Base-by-base conservation (phyloP, 495 filamentous ascomycete genomes). In the Xylaria grammica region DNA sequence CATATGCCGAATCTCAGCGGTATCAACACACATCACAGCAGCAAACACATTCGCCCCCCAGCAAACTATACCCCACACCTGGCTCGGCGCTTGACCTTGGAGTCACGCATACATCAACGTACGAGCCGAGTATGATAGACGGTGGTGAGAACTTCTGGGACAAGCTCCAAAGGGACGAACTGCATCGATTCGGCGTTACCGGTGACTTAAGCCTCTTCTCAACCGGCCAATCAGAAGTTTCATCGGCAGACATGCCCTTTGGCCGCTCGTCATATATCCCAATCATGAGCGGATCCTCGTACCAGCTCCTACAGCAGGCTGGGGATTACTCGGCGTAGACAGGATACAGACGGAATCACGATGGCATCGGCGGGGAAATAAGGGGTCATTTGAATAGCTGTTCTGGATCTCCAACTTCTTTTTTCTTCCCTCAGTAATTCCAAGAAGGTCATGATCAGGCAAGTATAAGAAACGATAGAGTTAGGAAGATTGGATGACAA, bases 181-280 rank as follows among this genome's bases (percentile, higher is more conserved):
- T 60, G 15, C 76, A 64, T 69, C 74, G 78, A 30, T 67, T 65
- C 54, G 70, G 60, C 27, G 63, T 63, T 29, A 77, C 77, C 8
- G 79, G 79, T 2, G 77, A 77, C 17, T 68, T 80, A 4, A 74
- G 75, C 48, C 72, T 73, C 54, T 82, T 82, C 61, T 73, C 79
- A 36, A 73, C 76, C 60, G 79, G 79, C 0, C 60, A 73, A 3
- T 65, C 69, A 10, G 65, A 71, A 8, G 54, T 68, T 44, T 30
- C 63, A 22, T 54, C 64, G 5, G 44, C 57, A 20, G 69, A 70
- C 8, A 67, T 70, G 67, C 62, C 66, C 9, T 74, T 72, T 26
- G 66, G 58, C n/a, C 62, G 70, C n/a, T 62, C 55, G 22, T 48
- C 58, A 24, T 65, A 66, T 11, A 66, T 66, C 10, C 66, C 67